phyloP scores from a whole-genome alignment of 495 filamentous ascomycete species.

The Neurospora hispaniola region DNA sequence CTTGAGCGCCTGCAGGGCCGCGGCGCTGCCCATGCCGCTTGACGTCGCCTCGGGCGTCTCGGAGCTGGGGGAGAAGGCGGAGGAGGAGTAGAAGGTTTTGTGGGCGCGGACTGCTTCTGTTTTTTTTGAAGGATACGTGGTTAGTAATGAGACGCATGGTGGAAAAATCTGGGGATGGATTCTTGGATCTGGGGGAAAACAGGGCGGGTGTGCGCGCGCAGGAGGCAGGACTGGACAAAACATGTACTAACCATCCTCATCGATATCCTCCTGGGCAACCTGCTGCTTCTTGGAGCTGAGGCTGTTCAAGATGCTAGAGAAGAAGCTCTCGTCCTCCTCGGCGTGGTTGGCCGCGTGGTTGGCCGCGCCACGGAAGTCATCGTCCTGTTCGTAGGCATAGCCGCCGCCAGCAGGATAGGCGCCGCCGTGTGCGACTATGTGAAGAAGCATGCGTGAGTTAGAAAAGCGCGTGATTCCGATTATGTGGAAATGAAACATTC shows the following conservation, averaged over 20 bases:
- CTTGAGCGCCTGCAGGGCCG: conserved; percentile 60
- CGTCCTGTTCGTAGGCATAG: conserved; percentile 24
- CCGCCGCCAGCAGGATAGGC: conserved; percentile 29
- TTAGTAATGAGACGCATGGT: background rate
- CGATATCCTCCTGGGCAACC: conserved; percentile 42
- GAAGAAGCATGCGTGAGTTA: background rate
- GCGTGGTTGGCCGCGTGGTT: conserved; percentile 43
- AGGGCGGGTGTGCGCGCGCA: too few species aligned
- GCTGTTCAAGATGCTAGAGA: conserved; percentile 37
- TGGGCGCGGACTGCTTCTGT: conserved; percentile 43
- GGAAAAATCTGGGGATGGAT: too few species aligned
- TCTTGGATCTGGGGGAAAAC: too few species aligned
- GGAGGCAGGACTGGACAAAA: too few species aligned
- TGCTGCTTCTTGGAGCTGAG: conserved; percentile 39
- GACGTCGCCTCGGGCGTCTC: conserved; percentile 22
- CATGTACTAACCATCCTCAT: conserved; percentile 40
- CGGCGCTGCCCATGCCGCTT: conserved; percentile 43
- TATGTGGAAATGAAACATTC: background rate
- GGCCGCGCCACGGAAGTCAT: conserved; percentile 40
- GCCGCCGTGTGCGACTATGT: conserved; percentile 27
- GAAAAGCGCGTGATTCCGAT: background rate
- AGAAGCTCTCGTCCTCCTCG: conserved; percentile 41
- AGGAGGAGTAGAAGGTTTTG: conserved; percentile 38
- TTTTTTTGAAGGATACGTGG: background rate
- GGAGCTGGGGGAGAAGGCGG: background rate